phyloP scores from a whole-genome alignment of 345 rosid genomes.

The Acer saccharum region DNA sequence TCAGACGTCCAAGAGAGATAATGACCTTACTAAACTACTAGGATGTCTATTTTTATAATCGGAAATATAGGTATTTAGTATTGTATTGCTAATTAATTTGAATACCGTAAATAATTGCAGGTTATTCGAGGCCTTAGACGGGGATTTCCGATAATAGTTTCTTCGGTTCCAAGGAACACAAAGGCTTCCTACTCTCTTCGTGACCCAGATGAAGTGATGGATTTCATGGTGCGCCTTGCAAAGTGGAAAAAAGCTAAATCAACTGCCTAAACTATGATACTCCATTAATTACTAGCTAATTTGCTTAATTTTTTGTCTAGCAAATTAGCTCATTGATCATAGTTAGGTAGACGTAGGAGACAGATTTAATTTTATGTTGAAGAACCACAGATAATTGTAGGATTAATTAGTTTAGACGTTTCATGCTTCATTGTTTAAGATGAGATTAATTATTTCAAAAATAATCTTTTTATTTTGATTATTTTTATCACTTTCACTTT shows the following conservation, averaged over 20 bases:
- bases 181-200: constrained; percentile 43
- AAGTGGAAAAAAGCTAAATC: constrained; percentile 37
- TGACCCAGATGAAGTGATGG: constrained; percentile 42
- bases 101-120: constrained; percentile 10
- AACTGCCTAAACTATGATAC: not conserved
- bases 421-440: too few species aligned
- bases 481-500: too few species aligned
- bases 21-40: not conserved
- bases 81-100: not conserved
- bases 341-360: not conserved
- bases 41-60: too few species aligned
- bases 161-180: constrained; percentile 41
- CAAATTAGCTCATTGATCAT: constrained; percentile 8
- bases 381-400: too few species aligned
- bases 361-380: too few species aligned
- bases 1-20: not conserved
- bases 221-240: constrained; percentile 35
- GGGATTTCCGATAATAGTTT: constrained; percentile 49
- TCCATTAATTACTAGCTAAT: not conserved
- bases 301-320: not conserved
- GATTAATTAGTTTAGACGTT: too few species aligned
- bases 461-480: too few species aligned
- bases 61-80: too few species aligned
- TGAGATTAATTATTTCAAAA: too few species aligned
- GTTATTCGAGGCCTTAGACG: constrained; percentile 37